Conservation (phyloP, 495 filamentous ascomycete species). For the Podospora fimiseda region DNA sequence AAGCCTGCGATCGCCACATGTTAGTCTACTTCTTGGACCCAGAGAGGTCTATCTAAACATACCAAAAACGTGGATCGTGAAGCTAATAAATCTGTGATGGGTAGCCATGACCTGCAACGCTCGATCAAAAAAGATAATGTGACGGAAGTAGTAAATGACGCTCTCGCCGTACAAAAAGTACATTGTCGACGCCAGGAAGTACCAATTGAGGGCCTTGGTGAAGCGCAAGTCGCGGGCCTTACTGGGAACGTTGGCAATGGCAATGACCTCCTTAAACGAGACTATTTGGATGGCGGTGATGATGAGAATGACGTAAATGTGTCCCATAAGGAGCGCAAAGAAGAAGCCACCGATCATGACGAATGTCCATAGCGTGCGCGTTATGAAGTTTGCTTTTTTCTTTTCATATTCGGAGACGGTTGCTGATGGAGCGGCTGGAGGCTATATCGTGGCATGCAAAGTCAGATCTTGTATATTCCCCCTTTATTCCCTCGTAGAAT, state of each 20-base stretch:
- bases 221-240: slow-evolving; percentile 84
- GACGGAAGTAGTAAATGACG: slow-evolving; percentile 99
- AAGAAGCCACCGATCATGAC: slow-evolving; percentile 97
- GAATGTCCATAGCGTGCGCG: slow-evolving; percentile 94
- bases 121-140: slow-evolving; percentile 90
- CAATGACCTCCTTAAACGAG: slow-evolving; percentile 98
- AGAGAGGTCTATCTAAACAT: slow-evolving; percentile 27
- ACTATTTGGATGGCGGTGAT: slow-evolving; percentile 91
- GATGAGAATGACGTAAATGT: slow-evolving; percentile 92
- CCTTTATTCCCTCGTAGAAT: not conserved
- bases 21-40: too few species aligned
- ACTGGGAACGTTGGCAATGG: slow-evolving; percentile 91
- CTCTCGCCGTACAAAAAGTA: slow-evolving; percentile 98
- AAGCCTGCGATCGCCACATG: slow-evolving; percentile 57
- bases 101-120: slow-evolving; percentile 89
- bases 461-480: not conserved
- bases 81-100: slow-evolving; percentile 98
- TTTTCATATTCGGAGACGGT: slow-evolving; percentile 76
- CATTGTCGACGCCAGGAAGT: slow-evolving; percentile 97
- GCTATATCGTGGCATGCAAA: slow-evolving; percentile 17
- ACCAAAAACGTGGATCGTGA: slow-evolving; percentile 96
- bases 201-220: slow-evolving; percentile 97
- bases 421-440: slow-evolving; percentile 18
- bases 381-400: slow-evolving; percentile 98
- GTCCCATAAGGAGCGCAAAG: slow-evolving; percentile 81